Evolutionary conservation across 2,329 filamentous ascomycete species (phyloP).

Genomic region (Nemania sp.): DNA sequence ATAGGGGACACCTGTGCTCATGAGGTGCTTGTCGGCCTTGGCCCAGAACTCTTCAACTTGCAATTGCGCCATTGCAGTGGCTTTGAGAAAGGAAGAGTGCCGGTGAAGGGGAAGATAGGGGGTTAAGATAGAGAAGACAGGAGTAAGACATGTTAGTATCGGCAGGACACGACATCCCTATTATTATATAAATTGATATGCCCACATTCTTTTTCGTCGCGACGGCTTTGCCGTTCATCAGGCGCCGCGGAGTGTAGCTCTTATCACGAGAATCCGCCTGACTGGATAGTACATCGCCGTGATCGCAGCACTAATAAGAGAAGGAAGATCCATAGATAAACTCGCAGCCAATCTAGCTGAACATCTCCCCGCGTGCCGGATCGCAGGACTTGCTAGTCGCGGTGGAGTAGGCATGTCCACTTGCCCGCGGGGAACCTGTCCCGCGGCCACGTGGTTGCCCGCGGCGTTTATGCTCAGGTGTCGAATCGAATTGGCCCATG

Average conservation of each 20-base stretch:
- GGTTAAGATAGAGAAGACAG: not conserved
- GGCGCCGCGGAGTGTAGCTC: no score
- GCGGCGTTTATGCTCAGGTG: no score
- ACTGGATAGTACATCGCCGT: no score
- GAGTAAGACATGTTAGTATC: not conserved
- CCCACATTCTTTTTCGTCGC: no score
- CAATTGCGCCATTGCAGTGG: slow-evolving; percentile 1
- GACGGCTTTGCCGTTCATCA: no score
- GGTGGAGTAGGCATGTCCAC: not conserved
- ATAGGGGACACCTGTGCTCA: slow-evolving; percentile 15
- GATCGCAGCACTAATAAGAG: no score
- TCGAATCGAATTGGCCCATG: no score
- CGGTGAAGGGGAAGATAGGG: not conserved
- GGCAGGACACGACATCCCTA: not conserved
- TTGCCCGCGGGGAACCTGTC: not conserved
- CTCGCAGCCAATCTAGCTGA: no score
- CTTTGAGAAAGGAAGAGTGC: not conserved
- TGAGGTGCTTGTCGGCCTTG: slow-evolving; percentile 35
- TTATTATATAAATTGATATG: no score
- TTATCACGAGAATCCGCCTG: no score
- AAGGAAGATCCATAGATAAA: no score
- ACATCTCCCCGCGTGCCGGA: not conserved
- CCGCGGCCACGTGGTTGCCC: no score
- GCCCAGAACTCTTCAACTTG: slow-evolving; percentile 27
- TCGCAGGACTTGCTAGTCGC: not conserved